These are phyloP conservation scores for Nothophoma quercina DNA, from an alignment of 2,329 filamentous ascomycete species.

Conservation along the genomic window DNA sequence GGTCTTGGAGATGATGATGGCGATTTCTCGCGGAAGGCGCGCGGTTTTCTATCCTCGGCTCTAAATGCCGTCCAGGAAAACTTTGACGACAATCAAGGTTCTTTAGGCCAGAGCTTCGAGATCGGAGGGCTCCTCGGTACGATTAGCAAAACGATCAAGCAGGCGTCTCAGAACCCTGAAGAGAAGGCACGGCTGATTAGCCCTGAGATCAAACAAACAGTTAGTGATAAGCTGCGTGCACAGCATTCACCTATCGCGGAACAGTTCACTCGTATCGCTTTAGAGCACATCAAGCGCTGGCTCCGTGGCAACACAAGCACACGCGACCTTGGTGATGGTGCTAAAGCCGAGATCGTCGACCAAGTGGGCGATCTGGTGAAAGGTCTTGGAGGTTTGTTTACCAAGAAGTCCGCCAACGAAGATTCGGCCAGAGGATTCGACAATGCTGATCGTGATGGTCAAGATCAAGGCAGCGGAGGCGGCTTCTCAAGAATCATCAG, in stretches of 20 bases:
- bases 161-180: constrained; percentile 38
- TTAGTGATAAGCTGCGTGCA: constrained; percentile 36
- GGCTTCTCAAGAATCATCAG: constrained; percentile 40
- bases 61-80: constrained; percentile 38
- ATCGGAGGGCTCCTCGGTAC: constrained; percentile 38
- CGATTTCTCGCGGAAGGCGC: constrained; percentile 28
- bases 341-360: constrained; percentile 39
- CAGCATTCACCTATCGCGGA: constrained; percentile 39
- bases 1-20: constrained; percentile 9
- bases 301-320: constrained; percentile 41
- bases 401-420: constrained; percentile 28
- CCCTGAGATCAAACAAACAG: constrained; percentile 40
- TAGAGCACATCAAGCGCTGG: constrained; percentile 44
- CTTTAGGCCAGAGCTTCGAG: constrained; percentile 27
- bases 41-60: constrained; percentile 37
- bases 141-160: constrained; percentile 38
- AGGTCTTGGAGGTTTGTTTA: constrained; percentile 37
- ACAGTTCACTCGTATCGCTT: constrained; percentile 39
- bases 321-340: constrained; percentile 39
- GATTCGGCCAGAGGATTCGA: constrained; percentile 29
- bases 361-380: constrained; percentile 40
- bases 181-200: constrained; percentile 42
- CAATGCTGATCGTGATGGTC: constrained; percentile 20
- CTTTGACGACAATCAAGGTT: constrained; percentile 25
- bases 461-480: constrained; percentile 25